Conservation (phyloP, 2,329 filamentous ascomycete species). For the Colletotrichum sp. region DNA sequence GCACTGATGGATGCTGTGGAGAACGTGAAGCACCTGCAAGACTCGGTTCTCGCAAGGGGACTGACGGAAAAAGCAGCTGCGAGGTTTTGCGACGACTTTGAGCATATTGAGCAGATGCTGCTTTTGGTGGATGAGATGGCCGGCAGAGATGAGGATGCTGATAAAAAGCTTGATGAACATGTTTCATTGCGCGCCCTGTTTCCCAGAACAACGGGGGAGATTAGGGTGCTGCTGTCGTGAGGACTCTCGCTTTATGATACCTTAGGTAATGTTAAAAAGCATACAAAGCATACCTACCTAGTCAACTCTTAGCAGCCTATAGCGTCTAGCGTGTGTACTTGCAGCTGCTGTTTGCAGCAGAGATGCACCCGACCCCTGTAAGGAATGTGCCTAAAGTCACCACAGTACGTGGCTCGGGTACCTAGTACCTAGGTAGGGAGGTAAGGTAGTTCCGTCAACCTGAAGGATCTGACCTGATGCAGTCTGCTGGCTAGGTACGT, state of each 20-base stretch:
- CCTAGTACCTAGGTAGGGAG: no score
- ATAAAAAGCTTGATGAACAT: slow-evolving; percentile 28
- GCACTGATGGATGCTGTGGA: slow-evolving; percentile 92
- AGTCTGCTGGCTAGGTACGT: background rate
- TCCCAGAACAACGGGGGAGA: slow-evolving; percentile 64
- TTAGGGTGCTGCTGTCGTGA: slow-evolving; percentile 62
- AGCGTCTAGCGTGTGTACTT: background rate
- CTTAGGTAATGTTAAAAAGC: background rate
- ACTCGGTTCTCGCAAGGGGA: slow-evolving; percentile 72
- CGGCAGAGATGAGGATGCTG: slow-evolving; percentile 28
- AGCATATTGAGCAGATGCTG: slow-evolving; percentile 57
- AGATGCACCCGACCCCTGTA: background rate
- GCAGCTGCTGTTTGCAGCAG: background rate
- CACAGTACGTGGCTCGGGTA: background rate
- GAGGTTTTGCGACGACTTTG: slow-evolving; percentile 86
- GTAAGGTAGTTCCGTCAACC: background rate
- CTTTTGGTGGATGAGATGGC: slow-evolving; percentile 42
- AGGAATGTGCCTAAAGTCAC: background rate
- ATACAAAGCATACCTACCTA: background rate
- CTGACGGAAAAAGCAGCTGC: slow-evolving; percentile 85
- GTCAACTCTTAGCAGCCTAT: background rate
- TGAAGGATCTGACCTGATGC: background rate
- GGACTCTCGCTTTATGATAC: background rate
- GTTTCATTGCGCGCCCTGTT: slow-evolving; percentile 51
- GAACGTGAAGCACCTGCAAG: slow-evolving; percentile 76